Evolutionary conservation across 2,329 filamentous ascomycete species (phyloP), one percentile per base, ranked within the genome.

Genomic region (Ophiognomonia clavigignenti-juglandacearum): DNA sequence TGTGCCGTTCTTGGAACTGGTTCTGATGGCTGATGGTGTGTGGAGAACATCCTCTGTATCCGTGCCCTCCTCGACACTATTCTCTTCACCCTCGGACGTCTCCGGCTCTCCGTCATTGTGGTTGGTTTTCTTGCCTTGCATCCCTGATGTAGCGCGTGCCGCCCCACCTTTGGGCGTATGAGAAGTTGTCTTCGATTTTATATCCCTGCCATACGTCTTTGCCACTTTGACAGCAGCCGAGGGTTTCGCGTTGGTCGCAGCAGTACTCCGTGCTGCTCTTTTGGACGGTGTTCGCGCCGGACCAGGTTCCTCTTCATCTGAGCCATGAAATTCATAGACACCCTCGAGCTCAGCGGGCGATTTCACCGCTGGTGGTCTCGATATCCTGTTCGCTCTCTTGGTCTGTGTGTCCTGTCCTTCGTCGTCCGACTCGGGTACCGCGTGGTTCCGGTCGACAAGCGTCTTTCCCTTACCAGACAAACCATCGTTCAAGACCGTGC

Each of bases 381-480:
- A 16, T 10, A 26, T 27, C 18, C 20, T 19, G 10, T 36, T 20
- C 34, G 16, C 6, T 20, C 27, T 41, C 10, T 27, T 39, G 27
- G 27, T 16, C n/a, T 27, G 31, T 31, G 23, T 20, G 8, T 6
- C 16, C 8, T 34, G 41, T 16, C 34, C 31, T 40, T 59, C 57
- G 10, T 58, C 54, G 18, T 54, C 55, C 2, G 55, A 57, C n/a
- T 53, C 52, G 13, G 59, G 56, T 19, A 57, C 45, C 13, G 60
- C 59, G 32, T 55, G 55, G 19, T 24, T 35, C 35, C 20, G 43
- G 31, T 47, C 47, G 27, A 23, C 13, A 35, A 35, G 9, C 10
- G 20, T 27, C 18, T 18, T 39, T 16, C 34, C 38, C 37, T 19
- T 52, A 16, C 13, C 16, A 5, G 10, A 9, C 18, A 18, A 36